phyloP scores from a whole-genome alignment of 1,284 basidiomycete species.

The Naganishia sp. region DNA sequence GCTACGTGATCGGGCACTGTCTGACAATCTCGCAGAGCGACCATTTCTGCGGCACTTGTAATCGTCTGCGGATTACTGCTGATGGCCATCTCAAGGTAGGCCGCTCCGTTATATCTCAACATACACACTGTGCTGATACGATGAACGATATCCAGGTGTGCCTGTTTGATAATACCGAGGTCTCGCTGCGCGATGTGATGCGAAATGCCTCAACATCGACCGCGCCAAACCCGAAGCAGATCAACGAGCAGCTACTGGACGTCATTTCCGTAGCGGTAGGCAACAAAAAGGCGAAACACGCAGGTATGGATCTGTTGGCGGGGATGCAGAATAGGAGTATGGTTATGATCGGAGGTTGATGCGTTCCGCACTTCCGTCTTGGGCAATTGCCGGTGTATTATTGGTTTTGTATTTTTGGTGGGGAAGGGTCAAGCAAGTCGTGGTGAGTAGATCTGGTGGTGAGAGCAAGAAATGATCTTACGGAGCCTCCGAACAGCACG shows the following conservation, averaged over 20 bases:
- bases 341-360: slow-evolving; percentile 75
- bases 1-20: background rate
- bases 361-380: slow-evolving; percentile 10
- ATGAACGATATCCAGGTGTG: slow-evolving; percentile 63
- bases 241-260: slow-evolving; percentile 64
- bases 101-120: slow-evolving; percentile 5
- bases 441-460: background rate
- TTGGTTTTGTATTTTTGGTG: slow-evolving; percentile 21
- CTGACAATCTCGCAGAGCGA: slow-evolving; percentile 60
- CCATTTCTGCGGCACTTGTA: slow-evolving; percentile 84
- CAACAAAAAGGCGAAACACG: slow-evolving; percentile 80
- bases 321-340: slow-evolving; percentile 76
- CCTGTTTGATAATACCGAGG: slow-evolving; percentile 79
- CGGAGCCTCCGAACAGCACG: too few species aligned
- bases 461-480: background rate
- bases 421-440: background rate
- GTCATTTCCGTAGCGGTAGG: slow-evolving; percentile 68
- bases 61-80: slow-evolving; percentile 77
- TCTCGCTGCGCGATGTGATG: slow-evolving; percentile 75
- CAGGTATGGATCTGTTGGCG: slow-evolving; percentile 76
- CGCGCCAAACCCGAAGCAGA: background rate
- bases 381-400: slow-evolving; percentile 4
- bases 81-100: slow-evolving; percentile 84
- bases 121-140: background rate
- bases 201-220: slow-evolving; percentile 48